These are phyloP conservation scores for Auxenochlorella pyrenoidosa DNA, from an alignment of 139 green algal genomes.

Conservation along the genomic window DNA sequence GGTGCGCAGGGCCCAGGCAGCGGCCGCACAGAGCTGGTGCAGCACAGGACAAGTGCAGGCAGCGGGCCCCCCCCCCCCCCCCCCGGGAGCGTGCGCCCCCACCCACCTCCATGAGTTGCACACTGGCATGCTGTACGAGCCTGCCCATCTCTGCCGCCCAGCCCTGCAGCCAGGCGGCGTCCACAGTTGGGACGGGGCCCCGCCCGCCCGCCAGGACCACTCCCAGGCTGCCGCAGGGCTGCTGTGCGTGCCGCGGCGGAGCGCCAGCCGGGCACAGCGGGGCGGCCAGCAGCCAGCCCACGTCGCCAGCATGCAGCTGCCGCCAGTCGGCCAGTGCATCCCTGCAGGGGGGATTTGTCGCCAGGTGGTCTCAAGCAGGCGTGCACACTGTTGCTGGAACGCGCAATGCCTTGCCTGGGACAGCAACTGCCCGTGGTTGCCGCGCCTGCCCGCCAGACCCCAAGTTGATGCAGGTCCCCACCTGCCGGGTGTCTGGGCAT, in stretches of 20 bases:
- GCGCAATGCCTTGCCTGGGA: too few species aligned
- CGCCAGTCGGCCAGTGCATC: slow-evolving; percentile 7
- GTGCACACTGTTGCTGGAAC: too few species aligned
- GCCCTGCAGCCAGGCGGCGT: slow-evolving; percentile 23
- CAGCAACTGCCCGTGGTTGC: too few species aligned
- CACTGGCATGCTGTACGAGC: slow-evolving; percentile 14
- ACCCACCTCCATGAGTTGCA: slow-evolving; percentile 39
- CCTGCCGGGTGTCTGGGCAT: not conserved
- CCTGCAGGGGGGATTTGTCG: not conserved
- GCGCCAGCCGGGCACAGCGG: not conserved
- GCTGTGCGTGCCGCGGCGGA: not conserved
- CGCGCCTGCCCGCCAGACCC: too few species aligned
- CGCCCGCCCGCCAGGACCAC: slow-evolving; percentile 23
- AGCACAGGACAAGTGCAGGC: too few species aligned
- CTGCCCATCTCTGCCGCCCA: slow-evolving; percentile 34
- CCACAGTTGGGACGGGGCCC: not conserved
- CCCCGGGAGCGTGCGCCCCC: too few species aligned
- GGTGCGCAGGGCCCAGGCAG: too few species aligned
- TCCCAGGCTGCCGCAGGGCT: not conserved
- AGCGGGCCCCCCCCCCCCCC: too few species aligned
- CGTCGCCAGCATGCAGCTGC: not conserved
- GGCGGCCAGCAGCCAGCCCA: slow-evolving; percentile 26
- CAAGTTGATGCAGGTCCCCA: not conserved
- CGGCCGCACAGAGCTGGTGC: too few species aligned
- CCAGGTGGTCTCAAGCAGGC: too few species aligned